A percentile compares a stretch with the other conserved stretches of the same genome.
Evolutionary conservation across 371 early-diverging fungal genomes (phyloP).

Genomic region (Rhizopus sp.): DNA sequence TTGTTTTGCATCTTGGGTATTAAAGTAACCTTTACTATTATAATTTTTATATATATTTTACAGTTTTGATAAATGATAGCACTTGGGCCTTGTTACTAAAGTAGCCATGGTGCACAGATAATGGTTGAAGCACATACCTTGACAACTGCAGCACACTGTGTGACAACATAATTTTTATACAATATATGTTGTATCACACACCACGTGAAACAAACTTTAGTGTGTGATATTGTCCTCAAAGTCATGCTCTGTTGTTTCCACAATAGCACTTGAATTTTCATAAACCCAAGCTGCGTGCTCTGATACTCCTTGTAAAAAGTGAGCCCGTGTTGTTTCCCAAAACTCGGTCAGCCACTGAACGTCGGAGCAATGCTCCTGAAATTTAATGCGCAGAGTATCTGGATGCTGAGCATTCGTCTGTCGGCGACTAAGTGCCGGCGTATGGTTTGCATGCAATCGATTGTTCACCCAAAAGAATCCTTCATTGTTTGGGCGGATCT

Average conservation of each 20-base stretch:
- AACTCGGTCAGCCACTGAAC: slow-evolving; percentile 53
- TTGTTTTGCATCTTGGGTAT: background rate
- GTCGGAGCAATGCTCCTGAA: slow-evolving; percentile 61
- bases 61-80: no score
- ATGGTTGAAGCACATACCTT: background rate
- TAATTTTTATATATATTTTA: no score
- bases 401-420: slow-evolving; percentile 47
- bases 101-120: background rate
- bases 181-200: no score
- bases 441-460: slow-evolving; percentile 73
- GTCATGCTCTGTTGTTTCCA: slow-evolving; percentile 7
- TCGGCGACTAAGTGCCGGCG: slow-evolving; percentile 46
- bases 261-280: slow-evolving; percentile 28
- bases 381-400: slow-evolving; percentile 54
- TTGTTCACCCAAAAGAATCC: slow-evolving; percentile 94
- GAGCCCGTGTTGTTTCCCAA: slow-evolving; percentile 57
- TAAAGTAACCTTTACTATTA: background rate
- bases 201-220: background rate
- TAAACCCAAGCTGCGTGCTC: slow-evolving; percentile 28
- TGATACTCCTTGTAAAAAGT: slow-evolving; percentile 22
- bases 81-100: no score
- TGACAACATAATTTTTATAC: background rate
- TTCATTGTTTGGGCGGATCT: slow-evolving; percentile 70
- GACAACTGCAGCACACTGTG: background rate
- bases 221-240: background rate